These are phyloP conservation scores for Biscutella laevigata DNA, from an alignment of 441 rosid species.

Conservation along the genomic window DNA sequence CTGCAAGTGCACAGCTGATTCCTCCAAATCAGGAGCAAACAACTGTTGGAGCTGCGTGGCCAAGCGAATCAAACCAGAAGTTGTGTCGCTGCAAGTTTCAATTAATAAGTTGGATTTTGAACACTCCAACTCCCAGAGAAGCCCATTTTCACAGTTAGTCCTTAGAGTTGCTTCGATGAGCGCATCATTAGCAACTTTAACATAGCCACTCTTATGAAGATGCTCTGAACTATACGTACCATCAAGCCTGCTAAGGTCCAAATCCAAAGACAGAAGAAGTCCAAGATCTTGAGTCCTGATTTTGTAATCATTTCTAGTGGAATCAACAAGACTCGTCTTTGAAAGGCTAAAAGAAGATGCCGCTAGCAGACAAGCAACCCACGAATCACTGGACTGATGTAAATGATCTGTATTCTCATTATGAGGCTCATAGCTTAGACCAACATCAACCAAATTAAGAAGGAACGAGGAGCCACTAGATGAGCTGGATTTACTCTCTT, in stretches of 20 bases:
- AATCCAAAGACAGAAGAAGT: constrained; percentile 57
- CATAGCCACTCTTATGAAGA: constrained; percentile 65
- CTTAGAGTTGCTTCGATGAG: constrained; percentile 59
- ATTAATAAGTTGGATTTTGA: constrained; percentile 54
- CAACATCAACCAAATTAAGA: constrained; percentile 78
- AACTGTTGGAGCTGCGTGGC: constrained; percentile 78
- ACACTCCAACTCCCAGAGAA: constrained; percentile 78
- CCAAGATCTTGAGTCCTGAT: constrained; percentile 81
- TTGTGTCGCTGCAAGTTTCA: constrained; percentile 87
- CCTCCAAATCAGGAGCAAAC: constrained; percentile 91
- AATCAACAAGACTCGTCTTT: constrained; percentile 33
- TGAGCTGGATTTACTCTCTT: constrained; percentile 30
- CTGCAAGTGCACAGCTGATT: constrained; percentile 78
- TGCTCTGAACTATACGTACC: constrained; percentile 50
- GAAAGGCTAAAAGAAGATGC: constrained; percentile 75
- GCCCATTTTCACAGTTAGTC: constrained; percentile 47
- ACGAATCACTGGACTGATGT: constrained; percentile 33
- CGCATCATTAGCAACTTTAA: constrained; percentile 75
- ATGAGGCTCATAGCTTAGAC: constrained; percentile 84
- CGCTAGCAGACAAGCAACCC: constrained; percentile 73
- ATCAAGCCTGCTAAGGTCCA: constrained; percentile 39
- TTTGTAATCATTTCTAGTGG: constrained; percentile 41
- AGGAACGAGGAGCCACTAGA: constrained; percentile 47
- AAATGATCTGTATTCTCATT: constrained; percentile 31
- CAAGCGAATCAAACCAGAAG: constrained; percentile 66